Evolutionary conservation across 192 early-diverging fungal species (phyloP).

Genomic region (Piromyces sp.): DNA sequence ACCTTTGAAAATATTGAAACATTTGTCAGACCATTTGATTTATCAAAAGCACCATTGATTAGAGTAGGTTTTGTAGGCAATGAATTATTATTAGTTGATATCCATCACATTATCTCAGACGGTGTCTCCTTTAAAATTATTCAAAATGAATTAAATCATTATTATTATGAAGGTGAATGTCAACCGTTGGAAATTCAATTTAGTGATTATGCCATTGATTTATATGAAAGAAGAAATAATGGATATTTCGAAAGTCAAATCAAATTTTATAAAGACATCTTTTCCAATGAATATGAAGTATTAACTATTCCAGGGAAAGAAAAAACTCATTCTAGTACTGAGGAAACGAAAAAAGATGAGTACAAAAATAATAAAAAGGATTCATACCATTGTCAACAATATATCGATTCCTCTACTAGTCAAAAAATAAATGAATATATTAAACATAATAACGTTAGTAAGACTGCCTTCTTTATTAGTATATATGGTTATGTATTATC

Average conservation of each 20-base stretch:
- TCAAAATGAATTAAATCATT: neutral
- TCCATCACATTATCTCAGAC: neutral
- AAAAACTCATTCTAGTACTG: neutral
- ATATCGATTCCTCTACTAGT: neutral
- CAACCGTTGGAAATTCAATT: neutral
- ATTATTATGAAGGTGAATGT: neutral
- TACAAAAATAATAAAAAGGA: neutral
- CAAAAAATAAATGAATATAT: neutral
- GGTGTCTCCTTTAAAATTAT: neutral
- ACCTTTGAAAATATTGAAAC: neutral
- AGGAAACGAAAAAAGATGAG: neutral
- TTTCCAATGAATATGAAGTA: neutral
- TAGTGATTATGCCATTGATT: neutral
- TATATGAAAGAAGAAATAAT: neutral
- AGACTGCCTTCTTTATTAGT: neutral
- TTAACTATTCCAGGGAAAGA: neutral
- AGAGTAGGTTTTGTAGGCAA: neutral
- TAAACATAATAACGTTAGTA: neutral
- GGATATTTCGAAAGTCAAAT: neutral
- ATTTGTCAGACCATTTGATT: neutral
- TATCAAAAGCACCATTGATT: neutral
- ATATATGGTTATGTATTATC: neutral
- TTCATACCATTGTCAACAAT: neutral
- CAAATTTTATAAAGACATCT: neutral
- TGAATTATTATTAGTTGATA: neutral